These are phyloP conservation scores for Zygoascus flipseniorum DNA, from an alignment of 805 yeast genomes.

Conservation along the genomic window DNA sequence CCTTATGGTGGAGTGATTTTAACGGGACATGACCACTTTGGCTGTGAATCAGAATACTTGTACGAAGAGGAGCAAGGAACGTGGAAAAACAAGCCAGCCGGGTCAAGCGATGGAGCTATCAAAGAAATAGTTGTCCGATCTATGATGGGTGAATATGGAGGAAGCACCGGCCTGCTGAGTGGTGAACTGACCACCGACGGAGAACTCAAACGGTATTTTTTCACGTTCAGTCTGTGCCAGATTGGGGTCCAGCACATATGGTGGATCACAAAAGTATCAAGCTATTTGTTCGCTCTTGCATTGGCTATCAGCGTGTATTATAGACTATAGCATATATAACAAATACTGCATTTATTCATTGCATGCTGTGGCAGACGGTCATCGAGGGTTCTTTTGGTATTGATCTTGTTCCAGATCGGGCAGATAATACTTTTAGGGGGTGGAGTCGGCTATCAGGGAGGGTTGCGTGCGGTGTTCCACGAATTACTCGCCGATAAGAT, in stretches of 20 bases:
- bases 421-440: no score
- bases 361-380: no score
- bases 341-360: no score
- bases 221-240: slow-evolving; percentile 65
- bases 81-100: slow-evolving; percentile 4
- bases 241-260: slow-evolving; percentile 85
- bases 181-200: slow-evolving; percentile 44
- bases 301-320: background rate
- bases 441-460: no score
- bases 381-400: no score
- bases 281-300: slow-evolving; percentile 10
- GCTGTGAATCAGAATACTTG: slow-evolving; percentile 70
- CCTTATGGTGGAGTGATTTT: slow-evolving; percentile 60
- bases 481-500: background rate
- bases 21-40: slow-evolving; percentile 96
- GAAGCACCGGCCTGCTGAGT: slow-evolving; percentile 77
- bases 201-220: slow-evolving; percentile 41
- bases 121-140: slow-evolving; percentile 81
- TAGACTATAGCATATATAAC: background rate
- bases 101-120: slow-evolving; percentile 26
- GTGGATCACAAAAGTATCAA: slow-evolving; percentile 76
- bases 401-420: no score
- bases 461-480: background rate
- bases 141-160: slow-evolving; percentile 95
- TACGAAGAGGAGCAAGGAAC: slow-evolving; percentile 11